Evolutionary conservation across 2,329 filamentous ascomycete genomes (phyloP).

Genomic region (Dothideomycetidae sp.): DNA sequence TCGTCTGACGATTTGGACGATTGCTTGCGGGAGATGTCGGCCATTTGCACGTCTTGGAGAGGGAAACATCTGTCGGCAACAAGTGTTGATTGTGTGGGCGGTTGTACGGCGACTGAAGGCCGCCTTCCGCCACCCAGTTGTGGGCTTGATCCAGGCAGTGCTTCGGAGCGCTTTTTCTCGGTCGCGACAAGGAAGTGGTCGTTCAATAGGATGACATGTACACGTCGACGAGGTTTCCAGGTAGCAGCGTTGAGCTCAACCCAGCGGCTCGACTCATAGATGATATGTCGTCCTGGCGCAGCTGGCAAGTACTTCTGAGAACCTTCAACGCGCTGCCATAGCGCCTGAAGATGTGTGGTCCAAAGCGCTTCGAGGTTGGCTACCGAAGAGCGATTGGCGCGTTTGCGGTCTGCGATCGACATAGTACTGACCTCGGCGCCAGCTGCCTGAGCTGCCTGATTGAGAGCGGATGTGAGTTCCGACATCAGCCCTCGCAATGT

Average conservation of each 20-base stretch:
- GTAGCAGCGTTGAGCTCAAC: conserved; percentile 94
- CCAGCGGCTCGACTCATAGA: conserved; percentile 86
- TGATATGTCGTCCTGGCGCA: conserved; percentile 77
- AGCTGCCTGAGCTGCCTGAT: conserved; percentile 31
- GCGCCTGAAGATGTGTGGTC: conserved; percentile 54
- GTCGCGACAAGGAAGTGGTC: conserved; percentile 87
- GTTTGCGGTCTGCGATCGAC: conserved; percentile 31
- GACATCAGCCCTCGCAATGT: conserved; percentile 81
- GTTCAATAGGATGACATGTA: conserved; percentile 85
- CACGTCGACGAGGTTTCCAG: conserved; percentile 79
- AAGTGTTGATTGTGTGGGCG: conserved; percentile 43
- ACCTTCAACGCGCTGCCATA: conserved; percentile 96
- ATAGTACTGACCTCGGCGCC: conserved; percentile 23
- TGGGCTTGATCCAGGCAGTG: conserved; percentile 9
- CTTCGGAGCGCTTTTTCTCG: conserved; percentile 78
- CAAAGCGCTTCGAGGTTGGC: conserved; percentile 56
- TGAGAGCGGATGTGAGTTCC: conserved; percentile 51
- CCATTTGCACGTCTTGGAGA: conserved; percentile 78
- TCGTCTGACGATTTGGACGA: conserved; percentile 22
- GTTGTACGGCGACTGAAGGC: conserved; percentile 26
- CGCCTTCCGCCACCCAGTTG: conserved; percentile 18
- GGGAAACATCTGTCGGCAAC: conserved; percentile 93
- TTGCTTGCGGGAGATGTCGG: conserved; percentile 54
- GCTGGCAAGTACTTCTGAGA: conserved; percentile 95
- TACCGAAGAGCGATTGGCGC: conserved; percentile 81